Conservation (phyloP, 371 early-diverging fungal genomes). For the Amoeboaphelidium occidentale region DNA sequence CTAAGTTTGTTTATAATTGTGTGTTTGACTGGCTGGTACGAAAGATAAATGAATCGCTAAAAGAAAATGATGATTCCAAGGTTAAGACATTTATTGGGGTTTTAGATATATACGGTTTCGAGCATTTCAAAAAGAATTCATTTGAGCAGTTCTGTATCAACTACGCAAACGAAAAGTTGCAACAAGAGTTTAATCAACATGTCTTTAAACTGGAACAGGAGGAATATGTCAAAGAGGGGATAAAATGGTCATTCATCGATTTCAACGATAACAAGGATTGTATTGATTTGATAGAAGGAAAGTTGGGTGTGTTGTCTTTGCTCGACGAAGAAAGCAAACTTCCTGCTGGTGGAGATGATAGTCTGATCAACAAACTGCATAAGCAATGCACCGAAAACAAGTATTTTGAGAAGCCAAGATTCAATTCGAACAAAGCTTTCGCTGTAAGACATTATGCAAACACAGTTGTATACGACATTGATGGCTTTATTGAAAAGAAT, state of each 20-base stretch:
- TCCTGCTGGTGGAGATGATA: constrained; percentile 64
- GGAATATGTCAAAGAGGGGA: constrained; percentile 75
- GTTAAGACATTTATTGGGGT: constrained; percentile 50
- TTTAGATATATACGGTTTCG: constrained; percentile 88
- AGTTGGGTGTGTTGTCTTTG: constrained; percentile 75
- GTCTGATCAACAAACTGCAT: constrained; percentile 62
- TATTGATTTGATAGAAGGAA: constrained; percentile 93
- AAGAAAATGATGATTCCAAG: constrained; percentile 19
- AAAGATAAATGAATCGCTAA: constrained; percentile 41
- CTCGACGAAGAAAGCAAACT: constrained; percentile 87
- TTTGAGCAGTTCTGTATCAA: constrained; percentile 99
- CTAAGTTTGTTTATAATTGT: constrained; percentile 33
- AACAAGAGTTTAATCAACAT: constrained; percentile 95
- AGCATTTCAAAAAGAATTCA: constrained; percentile 87
- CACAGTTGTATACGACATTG: constrained; percentile 63
- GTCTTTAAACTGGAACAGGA: constrained; percentile 88
- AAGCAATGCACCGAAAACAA: constrained; percentile 10
- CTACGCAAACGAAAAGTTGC: constrained; percentile 98
- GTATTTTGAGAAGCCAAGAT: background rate
- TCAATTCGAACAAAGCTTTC: constrained; percentile 26
- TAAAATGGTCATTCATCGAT: constrained; percentile 60
- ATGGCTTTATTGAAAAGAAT: constrained; percentile 96
- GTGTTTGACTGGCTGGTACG: constrained; percentile 75
- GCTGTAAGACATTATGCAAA: constrained; percentile 76
- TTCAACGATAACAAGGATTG: constrained; percentile 98